A percentile compares a stretch with the other conserved stretches of the same genome.
phyloP scores from a whole-genome alignment of 257 asterid genomes.

The Penstemon barbatus region DNA sequence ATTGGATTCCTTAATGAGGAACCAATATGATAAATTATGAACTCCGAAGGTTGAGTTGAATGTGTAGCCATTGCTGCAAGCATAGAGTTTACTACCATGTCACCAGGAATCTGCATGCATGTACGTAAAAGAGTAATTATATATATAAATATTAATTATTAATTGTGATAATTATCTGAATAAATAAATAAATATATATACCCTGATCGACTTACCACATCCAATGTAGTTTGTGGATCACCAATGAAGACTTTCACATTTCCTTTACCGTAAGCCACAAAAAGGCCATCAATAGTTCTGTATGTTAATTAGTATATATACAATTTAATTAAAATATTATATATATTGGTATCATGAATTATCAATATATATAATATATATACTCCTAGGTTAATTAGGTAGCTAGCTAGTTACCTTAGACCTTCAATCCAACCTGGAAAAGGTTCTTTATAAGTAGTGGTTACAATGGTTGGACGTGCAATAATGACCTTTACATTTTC shows the following conservation, averaged over 20 bases:
- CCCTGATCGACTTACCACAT: conserved; percentile 6
- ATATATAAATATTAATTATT: no score
- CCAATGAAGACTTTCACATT: conserved; percentile 23
- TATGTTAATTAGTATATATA: background rate
- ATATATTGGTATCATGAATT: background rate
- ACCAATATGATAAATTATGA: conserved; percentile 14
- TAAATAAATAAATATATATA: no score
- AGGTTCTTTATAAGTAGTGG: conserved; percentile 29
- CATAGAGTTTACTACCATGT: conserved; percentile 21
- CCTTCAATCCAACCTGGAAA: conserved; percentile 36
- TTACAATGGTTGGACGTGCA: conserved; percentile 25
- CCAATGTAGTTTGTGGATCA: conserved; percentile 8
- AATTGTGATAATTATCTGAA: no score
- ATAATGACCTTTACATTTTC: conserved; percentile 13
- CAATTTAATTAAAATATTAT: no score
- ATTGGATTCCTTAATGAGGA: conserved; percentile 9
- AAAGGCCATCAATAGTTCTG: conserved; percentile 36
- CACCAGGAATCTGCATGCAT: conserved; percentile 16
- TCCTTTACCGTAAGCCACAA: conserved; percentile 35
- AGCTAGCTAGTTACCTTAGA: background rate
- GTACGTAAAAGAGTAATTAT: background rate
- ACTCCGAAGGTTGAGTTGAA: background rate
- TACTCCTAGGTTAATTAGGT: no score
- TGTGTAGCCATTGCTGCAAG: conserved; percentile 20
- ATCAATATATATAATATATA: no score